Evolutionary conservation across 306 rosid species (phyloP).

Genomic region (Adenanthera pavonina): DNA sequence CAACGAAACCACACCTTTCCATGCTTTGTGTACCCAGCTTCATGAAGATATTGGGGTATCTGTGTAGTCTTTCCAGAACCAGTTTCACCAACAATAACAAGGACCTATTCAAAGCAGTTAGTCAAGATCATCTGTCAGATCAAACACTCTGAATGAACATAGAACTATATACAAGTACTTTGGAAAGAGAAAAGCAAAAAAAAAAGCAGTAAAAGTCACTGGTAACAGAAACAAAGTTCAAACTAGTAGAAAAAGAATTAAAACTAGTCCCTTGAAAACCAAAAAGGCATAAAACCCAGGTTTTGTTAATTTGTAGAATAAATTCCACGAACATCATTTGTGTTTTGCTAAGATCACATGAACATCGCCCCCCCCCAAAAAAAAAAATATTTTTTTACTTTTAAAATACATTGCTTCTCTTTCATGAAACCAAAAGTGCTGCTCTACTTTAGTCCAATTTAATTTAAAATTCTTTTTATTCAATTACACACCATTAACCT

Average conservation of each 20-base stretch:
- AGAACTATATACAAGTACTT: background rate
- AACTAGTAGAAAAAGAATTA: background rate
- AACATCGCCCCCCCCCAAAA: no score
- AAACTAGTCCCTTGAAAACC: background rate
- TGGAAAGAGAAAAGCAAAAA: background rate
- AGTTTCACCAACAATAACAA: slow-evolving; percentile 96
- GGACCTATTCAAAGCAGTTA: slow-evolving; percentile 62
- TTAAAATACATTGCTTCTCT: background rate
- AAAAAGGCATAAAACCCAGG: background rate
- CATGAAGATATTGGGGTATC: slow-evolving; percentile 98
- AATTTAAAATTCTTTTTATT: background rate
- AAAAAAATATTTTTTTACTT: no score
- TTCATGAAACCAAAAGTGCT: background rate
- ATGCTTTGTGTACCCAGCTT: slow-evolving; percentile 89
- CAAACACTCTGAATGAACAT: slow-evolving; percentile 29
- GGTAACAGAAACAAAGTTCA: slow-evolving; percentile 17
- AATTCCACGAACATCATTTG: background rate
- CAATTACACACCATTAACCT: background rate
- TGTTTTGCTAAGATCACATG: background rate
- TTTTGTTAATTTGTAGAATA: background rate
- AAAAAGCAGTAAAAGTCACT: slow-evolving; percentile 1
- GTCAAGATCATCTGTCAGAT: slow-evolving; percentile 25
- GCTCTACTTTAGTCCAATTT: background rate
- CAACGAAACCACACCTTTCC: slow-evolving; percentile 69
- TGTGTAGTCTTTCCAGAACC: slow-evolving; percentile 99